phyloP scores from a whole-genome alignment of 306 rosid genomes.

The Cicer arietinum region DNA sequence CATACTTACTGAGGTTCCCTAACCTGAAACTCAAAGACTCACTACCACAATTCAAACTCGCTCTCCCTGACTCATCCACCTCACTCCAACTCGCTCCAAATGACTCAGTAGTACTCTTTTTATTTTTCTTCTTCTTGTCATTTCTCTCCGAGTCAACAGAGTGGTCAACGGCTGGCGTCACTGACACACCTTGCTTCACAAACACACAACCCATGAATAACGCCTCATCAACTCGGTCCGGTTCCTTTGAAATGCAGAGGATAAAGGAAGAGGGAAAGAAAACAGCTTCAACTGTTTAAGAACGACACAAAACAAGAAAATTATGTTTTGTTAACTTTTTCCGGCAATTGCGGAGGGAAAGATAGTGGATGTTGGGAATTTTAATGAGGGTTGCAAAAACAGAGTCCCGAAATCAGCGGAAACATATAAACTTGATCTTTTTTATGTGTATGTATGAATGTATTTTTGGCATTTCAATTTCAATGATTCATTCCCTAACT shows the following conservation, averaged over 20 bases:
- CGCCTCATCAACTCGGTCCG: slow-evolving; percentile 30
- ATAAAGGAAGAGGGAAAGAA: neutral
- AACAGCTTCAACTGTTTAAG: slow-evolving; percentile 42
- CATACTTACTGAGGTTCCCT: slow-evolving; percentile 78
- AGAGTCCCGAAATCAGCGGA: slow-evolving; percentile 67
- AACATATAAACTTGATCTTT: neutral
- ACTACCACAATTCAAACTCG: slow-evolving; percentile 64
- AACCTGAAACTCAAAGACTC: slow-evolving; percentile 85
- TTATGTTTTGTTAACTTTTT: slow-evolving; percentile 31
- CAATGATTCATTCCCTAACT: slow-evolving; percentile 17
- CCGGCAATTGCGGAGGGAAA: slow-evolving; percentile 77
- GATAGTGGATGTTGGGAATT: slow-evolving; percentile 44
- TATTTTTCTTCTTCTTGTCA: slow-evolving; percentile 40
- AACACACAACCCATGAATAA: slow-evolving; percentile 84
- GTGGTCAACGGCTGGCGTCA: slow-evolving; percentile 89
- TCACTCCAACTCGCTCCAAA: slow-evolving; percentile 62
- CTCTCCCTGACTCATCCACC: slow-evolving; percentile 78
- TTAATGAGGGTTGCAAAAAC: slow-evolving; percentile 48
- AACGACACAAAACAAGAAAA: neutral
- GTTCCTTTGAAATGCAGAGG: slow-evolving; percentile 10
- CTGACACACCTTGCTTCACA: slow-evolving; percentile 87
- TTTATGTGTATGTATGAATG: neutral
- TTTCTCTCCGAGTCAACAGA: slow-evolving; percentile 55
- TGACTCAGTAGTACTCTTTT: slow-evolving; percentile 48
- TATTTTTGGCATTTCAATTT: slow-evolving; percentile 33